phyloP scores from a whole-genome alignment of 1,139 yeast species.

The Pneumocystis carinii region DNA sequence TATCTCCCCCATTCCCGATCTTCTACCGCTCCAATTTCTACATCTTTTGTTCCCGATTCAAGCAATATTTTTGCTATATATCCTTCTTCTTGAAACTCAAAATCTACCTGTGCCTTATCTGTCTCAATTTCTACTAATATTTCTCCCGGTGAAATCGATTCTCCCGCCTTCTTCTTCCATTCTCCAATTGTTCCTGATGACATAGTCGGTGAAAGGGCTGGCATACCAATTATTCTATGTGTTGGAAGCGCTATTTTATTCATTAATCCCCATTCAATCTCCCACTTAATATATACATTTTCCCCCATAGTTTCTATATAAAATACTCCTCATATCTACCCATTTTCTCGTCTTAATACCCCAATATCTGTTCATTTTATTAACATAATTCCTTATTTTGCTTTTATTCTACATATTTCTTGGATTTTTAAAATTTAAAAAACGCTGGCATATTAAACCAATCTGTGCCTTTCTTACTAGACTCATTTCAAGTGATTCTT shows the following conservation, averaged over 20 bases:
- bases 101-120: constrained; percentile 97
- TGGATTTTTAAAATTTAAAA: background rate
- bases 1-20: background rate
- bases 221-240: constrained; percentile 37
- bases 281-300: background rate
- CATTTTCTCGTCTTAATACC: background rate
- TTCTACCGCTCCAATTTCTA: constrained; percentile 58
- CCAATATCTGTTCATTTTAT: background rate
- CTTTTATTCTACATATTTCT: background rate
- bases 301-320: background rate
- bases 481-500: background rate
- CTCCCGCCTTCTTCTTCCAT: constrained; percentile 84
- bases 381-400: background rate
- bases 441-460: background rate
- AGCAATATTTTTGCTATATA: constrained; percentile 79
- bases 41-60: constrained; percentile 74
- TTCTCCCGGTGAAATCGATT: constrained; percentile 66
- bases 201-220: constrained; percentile 99
- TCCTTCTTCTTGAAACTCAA: constrained; percentile 98
- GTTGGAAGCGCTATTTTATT: background rate
- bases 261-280: background rate
- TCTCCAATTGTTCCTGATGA: constrained; percentile 90
- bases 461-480: background rate
- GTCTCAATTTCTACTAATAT: constrained; percentile 94
- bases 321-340: background rate